Evolutionary conservation across 2,329 filamentous ascomycete species (phyloP).

Genomic region (Furcasterigmium furcatum): DNA sequence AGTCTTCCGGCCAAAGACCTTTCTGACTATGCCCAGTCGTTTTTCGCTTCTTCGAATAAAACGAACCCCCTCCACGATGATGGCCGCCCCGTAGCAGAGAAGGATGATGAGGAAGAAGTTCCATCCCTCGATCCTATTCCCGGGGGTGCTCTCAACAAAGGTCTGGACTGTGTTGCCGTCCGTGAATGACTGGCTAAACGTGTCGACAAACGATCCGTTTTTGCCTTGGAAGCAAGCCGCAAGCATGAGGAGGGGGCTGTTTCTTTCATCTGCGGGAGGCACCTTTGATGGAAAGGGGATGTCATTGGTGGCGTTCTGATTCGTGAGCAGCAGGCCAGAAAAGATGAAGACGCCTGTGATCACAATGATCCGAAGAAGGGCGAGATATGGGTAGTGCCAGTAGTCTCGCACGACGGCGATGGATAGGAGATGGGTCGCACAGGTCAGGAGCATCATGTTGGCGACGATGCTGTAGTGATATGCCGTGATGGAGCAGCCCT

Average conservation of each 20-base stretch:
- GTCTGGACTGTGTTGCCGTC: slow-evolving; percentile 10
- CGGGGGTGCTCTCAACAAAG: slow-evolving; percentile 12
- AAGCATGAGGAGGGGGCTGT: slow-evolving; percentile 20
- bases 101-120: slow-evolving; percentile 18
- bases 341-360: slow-evolving; percentile 23
- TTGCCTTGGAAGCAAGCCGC: slow-evolving; percentile 26
- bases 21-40: not conserved
- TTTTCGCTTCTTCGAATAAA: not conserved
- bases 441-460: slow-evolving; percentile 30
- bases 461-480: slow-evolving; percentile 33
- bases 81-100: slow-evolving; percentile 18
- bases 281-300: slow-evolving; percentile 21
- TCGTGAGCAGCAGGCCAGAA: slow-evolving; percentile 26
- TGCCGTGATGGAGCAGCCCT: slow-evolving; percentile 7
- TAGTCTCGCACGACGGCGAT: slow-evolving; percentile 28
- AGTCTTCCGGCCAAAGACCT: not conserved
- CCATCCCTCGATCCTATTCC: slow-evolving; percentile 19
- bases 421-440: slow-evolving; percentile 30
- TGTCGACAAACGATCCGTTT: not conserved
- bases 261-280: slow-evolving; percentile 14
- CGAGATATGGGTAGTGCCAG: slow-evolving; percentile 24
- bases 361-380: slow-evolving; percentile 22
- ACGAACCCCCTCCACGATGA: slow-evolving; percentile 12
- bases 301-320: slow-evolving; percentile 18
- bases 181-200: not conserved